Percentiles rank a stretch among this genome's conserved stretches.
These are phyloP conservation scores for Cryptococcus deneoformans DNA, from an alignment of 1,284 basidiomycete genomes.

Conservation along the genomic window DNA sequence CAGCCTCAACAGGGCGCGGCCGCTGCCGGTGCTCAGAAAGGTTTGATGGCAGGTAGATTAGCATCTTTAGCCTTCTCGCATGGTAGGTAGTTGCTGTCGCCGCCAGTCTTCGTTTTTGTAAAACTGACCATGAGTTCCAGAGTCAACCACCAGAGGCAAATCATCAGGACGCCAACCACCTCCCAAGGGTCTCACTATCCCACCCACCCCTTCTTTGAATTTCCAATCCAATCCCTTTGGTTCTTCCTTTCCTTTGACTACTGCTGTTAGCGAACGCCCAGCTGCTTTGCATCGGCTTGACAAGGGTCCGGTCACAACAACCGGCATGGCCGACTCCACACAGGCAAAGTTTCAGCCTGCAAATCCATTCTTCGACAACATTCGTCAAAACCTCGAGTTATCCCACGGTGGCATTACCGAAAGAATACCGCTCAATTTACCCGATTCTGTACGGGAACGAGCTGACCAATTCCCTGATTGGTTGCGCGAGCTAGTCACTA, in stretches of 20 bases:
- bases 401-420: slow-evolving; percentile 76
- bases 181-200: slow-evolving; percentile 11
- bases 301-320: not conserved
- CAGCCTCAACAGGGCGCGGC: not conserved
- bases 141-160: slow-evolving; percentile 18
- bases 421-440: slow-evolving; percentile 72
- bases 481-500: slow-evolving; percentile 68
- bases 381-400: slow-evolving; percentile 91
- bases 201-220: slow-evolving; percentile 13
- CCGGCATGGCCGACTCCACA: not conserved
- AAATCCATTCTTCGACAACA: slow-evolving; percentile 92
- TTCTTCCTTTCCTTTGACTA: not conserved
- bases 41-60: slow-evolving; percentile 24
- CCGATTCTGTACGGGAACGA: slow-evolving; percentile 60
- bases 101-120: not conserved
- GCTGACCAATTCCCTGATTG: slow-evolving; percentile 75
- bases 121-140: slow-evolving; percentile 6
- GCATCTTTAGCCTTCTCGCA: slow-evolving; percentile 34
- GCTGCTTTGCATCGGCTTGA: not conserved
- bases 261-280: slow-evolving; percentile 9
- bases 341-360: slow-evolving; percentile 52
- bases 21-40: not conserved
- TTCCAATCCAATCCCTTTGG: slow-evolving; percentile 16
- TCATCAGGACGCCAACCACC: slow-evolving; percentile 3
- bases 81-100: slow-evolving; percentile 21